A percentile compares a stretch with the other conserved stretches of the same genome.
Evolutionary conservation across 768 basidiomycete species (phyloP).

Genomic region (Boletales sp.): DNA sequence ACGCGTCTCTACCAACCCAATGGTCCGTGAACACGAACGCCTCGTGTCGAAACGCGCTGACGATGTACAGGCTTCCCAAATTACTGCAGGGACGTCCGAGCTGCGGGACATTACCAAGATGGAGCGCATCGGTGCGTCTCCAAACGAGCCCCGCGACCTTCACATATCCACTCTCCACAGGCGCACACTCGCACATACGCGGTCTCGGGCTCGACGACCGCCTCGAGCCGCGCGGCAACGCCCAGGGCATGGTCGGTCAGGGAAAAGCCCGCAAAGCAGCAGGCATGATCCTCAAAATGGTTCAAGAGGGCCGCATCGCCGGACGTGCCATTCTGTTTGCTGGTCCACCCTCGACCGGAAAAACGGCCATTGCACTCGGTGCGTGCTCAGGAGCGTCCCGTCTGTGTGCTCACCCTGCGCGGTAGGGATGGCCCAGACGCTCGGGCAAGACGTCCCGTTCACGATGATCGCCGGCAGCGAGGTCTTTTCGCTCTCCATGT

Average conservation of each 20-base stretch:
- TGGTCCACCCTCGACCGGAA: constrained; percentile 95
- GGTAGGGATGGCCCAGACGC: constrained; percentile 91
- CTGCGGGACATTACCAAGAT: constrained; percentile 87
- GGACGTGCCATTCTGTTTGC: constrained; percentile 97
- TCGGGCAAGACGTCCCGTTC: constrained; percentile 94
- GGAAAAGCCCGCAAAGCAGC: constrained; percentile 95
- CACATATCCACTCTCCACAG: constrained; percentile 33
- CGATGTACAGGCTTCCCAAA: constrained; percentile 56
- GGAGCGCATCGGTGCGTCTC: constrained; percentile 76
- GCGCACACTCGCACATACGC: constrained; percentile 92
- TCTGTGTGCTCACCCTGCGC: background rate
- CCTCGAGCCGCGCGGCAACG: constrained; percentile 83
- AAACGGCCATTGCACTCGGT: constrained; percentile 98
- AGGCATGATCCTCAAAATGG: constrained; percentile 97
- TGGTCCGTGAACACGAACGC: constrained; percentile 19
- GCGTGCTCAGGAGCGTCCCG: constrained; percentile 18
- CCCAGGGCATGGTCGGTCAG: constrained; percentile 98
- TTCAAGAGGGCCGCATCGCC: constrained; percentile 92
- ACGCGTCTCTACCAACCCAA: constrained; percentile 26
- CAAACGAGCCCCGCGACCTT: background rate
- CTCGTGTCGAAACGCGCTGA: background rate
- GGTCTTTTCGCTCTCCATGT: constrained; percentile 97
- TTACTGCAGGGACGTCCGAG: constrained; percentile 74
- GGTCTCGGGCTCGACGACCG: constrained; percentile 91
- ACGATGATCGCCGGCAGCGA: constrained; percentile 98